Conservation (phyloP, 352 stramenopile genomes). For the Phytophthora sp. region DNA sequence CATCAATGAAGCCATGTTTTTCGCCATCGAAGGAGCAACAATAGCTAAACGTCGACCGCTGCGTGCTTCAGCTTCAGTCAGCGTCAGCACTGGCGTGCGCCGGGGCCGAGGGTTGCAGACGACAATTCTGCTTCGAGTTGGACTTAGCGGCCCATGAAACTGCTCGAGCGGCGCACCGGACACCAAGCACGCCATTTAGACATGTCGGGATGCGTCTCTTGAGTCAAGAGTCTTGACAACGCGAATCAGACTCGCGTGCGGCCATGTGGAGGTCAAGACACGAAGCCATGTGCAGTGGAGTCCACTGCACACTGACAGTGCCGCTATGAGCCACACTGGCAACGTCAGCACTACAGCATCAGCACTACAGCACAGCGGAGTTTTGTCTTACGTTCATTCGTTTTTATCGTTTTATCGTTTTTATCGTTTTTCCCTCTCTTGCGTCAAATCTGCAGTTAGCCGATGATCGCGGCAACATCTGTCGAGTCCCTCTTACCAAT, state of each 20-base stretch:
- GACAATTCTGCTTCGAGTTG: too few relatives aligned
- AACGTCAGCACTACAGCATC: background rate
- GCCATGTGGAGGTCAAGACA: constrained; percentile 11
- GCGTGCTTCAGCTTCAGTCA: constrained; percentile 26
- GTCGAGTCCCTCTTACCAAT: constrained; percentile 8
- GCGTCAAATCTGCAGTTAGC: constrained; percentile 1
- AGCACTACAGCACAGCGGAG: background rate
- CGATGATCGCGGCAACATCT: background rate
- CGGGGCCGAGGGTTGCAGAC: background rate
- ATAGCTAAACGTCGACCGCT: too few relatives aligned
- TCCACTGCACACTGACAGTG: background rate
- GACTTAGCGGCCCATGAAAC: constrained; percentile 4
- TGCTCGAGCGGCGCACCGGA: background rate
- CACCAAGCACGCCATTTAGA: constrained; percentile 22
- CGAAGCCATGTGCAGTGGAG: too few relatives aligned
- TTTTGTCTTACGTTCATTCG: constrained; percentile 30
- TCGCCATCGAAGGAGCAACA: background rate
- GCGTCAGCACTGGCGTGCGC: too few relatives aligned
- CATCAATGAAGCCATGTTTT: constrained; percentile 20
- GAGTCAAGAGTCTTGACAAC: too few relatives aligned
- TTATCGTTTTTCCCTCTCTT: constrained; percentile 9
- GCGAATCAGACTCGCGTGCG: constrained; percentile 21
- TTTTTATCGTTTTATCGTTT: too few relatives aligned
- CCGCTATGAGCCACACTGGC: background rate
- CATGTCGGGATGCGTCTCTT: constrained; percentile 5